phyloP scores from a whole-genome alignment of 108 stramenopile genomes.

The Pseudonitzschia multistriata region DNA sequence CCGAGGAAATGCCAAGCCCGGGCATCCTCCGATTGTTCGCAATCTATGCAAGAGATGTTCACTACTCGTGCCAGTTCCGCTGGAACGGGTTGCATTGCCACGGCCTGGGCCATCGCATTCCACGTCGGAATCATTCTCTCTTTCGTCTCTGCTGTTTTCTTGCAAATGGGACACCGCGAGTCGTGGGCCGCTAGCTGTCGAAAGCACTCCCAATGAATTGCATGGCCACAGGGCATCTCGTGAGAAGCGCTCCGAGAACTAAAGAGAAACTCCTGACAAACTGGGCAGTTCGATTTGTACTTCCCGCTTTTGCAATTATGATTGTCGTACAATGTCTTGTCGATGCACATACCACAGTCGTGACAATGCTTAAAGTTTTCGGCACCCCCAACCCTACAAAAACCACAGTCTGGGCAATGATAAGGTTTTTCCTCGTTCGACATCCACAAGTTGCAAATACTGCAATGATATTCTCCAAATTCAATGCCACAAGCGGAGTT shows the following conservation, averaged over 20 bases:
- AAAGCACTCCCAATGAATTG: constrained; percentile 82
- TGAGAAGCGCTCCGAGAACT: constrained; percentile 65
- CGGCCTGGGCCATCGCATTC: constrained; percentile 76
- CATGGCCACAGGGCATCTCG: constrained; percentile 89
- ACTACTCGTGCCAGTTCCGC: constrained; percentile 80
- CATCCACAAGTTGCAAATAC: constrained; percentile 88
- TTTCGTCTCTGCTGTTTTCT: constrained; percentile 87
- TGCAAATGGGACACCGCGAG: constrained; percentile 83
- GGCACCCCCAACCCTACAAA: constrained; percentile 84
- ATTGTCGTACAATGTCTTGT: constrained; percentile 55
- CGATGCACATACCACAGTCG: constrained; percentile 90
- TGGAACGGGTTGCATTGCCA: constrained; percentile 79
- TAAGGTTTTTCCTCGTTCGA: constrained; percentile 77
- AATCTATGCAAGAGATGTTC: constrained; percentile 82
- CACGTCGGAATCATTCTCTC: constrained; percentile 85
- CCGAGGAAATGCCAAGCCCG: constrained; percentile 84
- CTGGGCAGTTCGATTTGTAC: constrained; percentile 86
- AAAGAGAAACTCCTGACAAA: constrained; percentile 85
- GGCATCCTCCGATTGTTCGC: constrained; percentile 57
- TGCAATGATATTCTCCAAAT: constrained; percentile 86
- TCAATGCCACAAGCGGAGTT: constrained; percentile 49
- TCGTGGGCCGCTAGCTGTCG: constrained; percentile 72
- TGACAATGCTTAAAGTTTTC: constrained; percentile 86
- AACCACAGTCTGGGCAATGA: constrained; percentile 83
- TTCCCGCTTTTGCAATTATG: constrained; percentile 87